Evolutionary conservation across 192 early-diverging fungal species (phyloP).

Genomic region (Umbelopsis isabellina): DNA sequence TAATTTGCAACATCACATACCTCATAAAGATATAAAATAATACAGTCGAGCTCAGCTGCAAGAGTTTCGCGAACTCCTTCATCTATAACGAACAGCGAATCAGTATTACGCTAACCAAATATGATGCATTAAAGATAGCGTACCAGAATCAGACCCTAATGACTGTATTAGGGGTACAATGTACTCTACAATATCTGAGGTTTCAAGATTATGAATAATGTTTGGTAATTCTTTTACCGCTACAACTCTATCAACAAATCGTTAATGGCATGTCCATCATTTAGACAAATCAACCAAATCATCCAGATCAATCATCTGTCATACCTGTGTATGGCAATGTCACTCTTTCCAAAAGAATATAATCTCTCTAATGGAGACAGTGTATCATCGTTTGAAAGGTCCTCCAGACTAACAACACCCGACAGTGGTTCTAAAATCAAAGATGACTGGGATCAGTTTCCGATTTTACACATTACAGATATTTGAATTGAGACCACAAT

Average conservation of each 20-base stretch:
- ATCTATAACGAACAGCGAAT: conserved; percentile 20
- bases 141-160: conserved; percentile 39
- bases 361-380: conserved; percentile 40
- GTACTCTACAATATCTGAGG: conserved; percentile 42
- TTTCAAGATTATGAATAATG: conserved; percentile 35
- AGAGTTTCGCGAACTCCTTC: conserved; percentile 36
- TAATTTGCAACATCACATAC: not conserved
- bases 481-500: not conserved
- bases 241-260: conserved; percentile 35
- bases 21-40: conserved; percentile 41
- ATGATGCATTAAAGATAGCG: not conserved
- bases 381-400: conserved; percentile 30
- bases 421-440: not conserved
- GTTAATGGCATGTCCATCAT: not conserved
- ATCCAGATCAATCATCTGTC: not conserved
- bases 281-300: not conserved
- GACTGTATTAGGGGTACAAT: conserved; percentile 42
- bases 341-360: conserved; percentile 38
- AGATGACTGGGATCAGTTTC: not conserved
- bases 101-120: not conserved
- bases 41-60: conserved; percentile 34
- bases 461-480: not conserved
- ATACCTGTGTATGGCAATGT: conserved; percentile 43
- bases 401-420: not conserved
- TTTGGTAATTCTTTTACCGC: conserved; percentile 45